Base-by-base conservation (phyloP, 192 early-diverging fungal species). In the Coemansia sp. region DNA sequence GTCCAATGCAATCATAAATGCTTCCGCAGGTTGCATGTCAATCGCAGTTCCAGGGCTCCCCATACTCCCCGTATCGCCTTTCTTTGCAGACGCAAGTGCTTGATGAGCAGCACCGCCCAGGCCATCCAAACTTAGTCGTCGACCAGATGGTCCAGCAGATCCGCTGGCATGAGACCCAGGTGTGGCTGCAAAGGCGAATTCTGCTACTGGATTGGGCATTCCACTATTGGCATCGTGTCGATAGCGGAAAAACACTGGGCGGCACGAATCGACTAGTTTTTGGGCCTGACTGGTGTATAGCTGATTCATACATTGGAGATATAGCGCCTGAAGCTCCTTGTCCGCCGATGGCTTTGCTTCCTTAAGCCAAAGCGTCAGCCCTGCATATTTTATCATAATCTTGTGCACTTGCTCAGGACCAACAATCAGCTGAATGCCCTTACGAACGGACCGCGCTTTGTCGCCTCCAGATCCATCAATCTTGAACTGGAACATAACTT, bases 271-370 rank as follows among this genome's bases (percentile, higher is more conserved):
- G 5, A 85, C 69, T 14, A 82, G 54, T 35, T 85, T 79, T 40
- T 62, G 74, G 13, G 76, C 68, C 64, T 85, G 82, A 18, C 49
- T 65, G 7, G 78, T 58, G 53, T 80, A 85, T 3, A 77, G 53
- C 57, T 50, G 60, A 43, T 77, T 74, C 71, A 85, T 79, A 16
- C 79, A 66, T 56, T 82, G 80, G 11, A 83, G 65, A 42, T 85
- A 85, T 38, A 91, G 79, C 61, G 80, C 84, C 45, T 89, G 88
- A 5, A 90, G 57, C 53, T 91, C 90, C 49, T 82, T 82, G 63
- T 88, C 84, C 16, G 84, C 76, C 21, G 80, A 71, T 20, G 87
- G 72, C 35, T 89, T 87, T 63, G 90, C 82, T 47, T 90, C 84
- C 53, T 84, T 82, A 49, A 88, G 72, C 90, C 90, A 91, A 14